Conservation (phyloP, 148 eudicot species). For the Camellia japonica region DNA sequence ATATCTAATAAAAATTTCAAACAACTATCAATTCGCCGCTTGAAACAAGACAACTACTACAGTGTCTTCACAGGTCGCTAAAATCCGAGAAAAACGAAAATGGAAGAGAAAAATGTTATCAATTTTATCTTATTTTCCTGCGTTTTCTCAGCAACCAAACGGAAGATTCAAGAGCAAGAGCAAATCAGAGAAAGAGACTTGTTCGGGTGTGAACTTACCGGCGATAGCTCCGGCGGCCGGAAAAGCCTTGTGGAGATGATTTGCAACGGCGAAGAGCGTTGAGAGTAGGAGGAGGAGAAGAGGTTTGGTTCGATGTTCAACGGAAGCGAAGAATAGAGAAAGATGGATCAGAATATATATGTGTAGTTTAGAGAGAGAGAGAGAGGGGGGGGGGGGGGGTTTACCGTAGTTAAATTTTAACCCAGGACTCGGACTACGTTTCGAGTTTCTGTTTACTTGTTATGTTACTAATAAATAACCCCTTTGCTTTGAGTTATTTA, state of each 20-base stretch:
- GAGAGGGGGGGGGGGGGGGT: too few species aligned
- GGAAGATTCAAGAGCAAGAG: background rate
- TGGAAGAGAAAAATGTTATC: background rate
- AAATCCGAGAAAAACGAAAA: background rate
- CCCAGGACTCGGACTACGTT: background rate
- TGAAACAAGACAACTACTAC: background rate
- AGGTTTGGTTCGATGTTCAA: slow-evolving; percentile 7
- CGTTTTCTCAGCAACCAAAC: slow-evolving; percentile 8
- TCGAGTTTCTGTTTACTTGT: background rate
- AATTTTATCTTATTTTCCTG: background rate
- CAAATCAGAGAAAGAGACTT: background rate
- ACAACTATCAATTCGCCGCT: background rate
- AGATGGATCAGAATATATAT: background rate
- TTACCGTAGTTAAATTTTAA: slow-evolving; percentile 8
- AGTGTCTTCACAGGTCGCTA: background rate
- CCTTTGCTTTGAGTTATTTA: background rate
- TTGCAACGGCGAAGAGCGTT: slow-evolving; percentile 2
- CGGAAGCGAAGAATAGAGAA: background rate
- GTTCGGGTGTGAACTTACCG: slow-evolving; percentile 7
- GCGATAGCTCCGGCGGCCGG: background rate
- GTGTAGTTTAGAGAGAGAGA: background rate
- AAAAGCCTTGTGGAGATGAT: background rate
- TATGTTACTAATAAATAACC: background rate
- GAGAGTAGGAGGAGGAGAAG: background rate
- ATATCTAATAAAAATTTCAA: background rate